Evolutionary conservation across 306 rosid genomes (phyloP), one percentile per base, ranked within the genome.

Genomic region (Cicer cuneatum): DNA sequence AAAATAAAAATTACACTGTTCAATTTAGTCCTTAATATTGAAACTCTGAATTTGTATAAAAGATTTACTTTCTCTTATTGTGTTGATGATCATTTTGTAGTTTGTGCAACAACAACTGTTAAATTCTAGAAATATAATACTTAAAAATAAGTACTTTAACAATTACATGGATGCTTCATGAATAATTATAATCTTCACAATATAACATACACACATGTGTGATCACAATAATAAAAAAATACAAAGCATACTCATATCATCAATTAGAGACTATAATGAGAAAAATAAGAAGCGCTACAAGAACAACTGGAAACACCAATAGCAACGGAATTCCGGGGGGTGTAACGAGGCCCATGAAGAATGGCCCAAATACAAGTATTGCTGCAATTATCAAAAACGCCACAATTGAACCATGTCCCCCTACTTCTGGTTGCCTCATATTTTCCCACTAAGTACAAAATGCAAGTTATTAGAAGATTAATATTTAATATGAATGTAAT

Each of bases 401-500:
- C 0, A 42, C 37, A 6, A 77, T 6, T 1, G 85, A 80, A 1
- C 82, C 85, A 6, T 41, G 29, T 0, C 87, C 87, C 85, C 87
- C 80, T 2, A 80, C 80, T 77, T 77, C 80, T 10, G 85, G 85
- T 13, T 76, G 80, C 67, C 12, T 71, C 82, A 73, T 83, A 2
- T 15, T 8, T 51, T 5, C 12, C 14, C 8, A n/a, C 6, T 14
- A 3, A 1, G 4, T n/a, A 4, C 21, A 39, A 45, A 42, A 73
- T 24, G 40, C 1, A 49, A 14, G n/a, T 14, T 16, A 16, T 4
- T 53, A 6, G 1, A 18, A 57, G 5, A 57, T 21, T 57, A 57
- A 21, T 56, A 9, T 21, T 21, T 18, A 18, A 18, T 52, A 10
- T 19, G 6, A 2, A 5, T 46, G 1, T 21, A 21, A 21, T 57